Evolutionary conservation across 768 basidiomycete genomes (phyloP).

Genomic region (Leucocoprinus sp.): DNA sequence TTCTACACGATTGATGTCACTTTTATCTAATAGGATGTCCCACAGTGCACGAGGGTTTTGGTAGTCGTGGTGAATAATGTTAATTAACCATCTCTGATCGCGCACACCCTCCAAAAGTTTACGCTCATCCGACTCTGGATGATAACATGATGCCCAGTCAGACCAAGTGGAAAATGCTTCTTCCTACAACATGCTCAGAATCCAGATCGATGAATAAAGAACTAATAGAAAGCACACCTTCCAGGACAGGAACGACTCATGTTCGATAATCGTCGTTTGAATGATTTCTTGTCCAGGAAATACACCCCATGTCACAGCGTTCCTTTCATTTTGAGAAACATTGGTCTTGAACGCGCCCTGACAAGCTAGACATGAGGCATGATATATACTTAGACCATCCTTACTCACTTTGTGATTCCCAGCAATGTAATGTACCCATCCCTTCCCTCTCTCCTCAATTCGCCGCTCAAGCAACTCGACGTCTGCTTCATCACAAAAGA

Average conservation of each 20-base stretch:
- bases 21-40: slow-evolving; percentile 60
- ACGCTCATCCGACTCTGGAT: slow-evolving; percentile 65
- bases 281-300: slow-evolving; percentile 95
- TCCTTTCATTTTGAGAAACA: slow-evolving; percentile 67
- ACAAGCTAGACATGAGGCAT: not conserved
- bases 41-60: slow-evolving; percentile 73
- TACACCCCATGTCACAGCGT: slow-evolving; percentile 98
- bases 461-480: slow-evolving; percentile 52
- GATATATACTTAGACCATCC: slow-evolving; percentile 12
- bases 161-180: slow-evolving; percentile 96
- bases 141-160: slow-evolving; percentile 87
- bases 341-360: slow-evolving; percentile 80
- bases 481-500: slow-evolving; percentile 66
- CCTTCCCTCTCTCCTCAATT: slow-evolving; percentile 43
- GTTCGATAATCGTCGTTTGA: slow-evolving; percentile 95
- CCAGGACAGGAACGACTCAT: slow-evolving; percentile 92
- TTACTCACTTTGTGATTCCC: slow-evolving; percentile 61
- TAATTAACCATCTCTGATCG: slow-evolving; percentile 81
- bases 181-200: slow-evolving; percentile 43
- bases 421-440: slow-evolving; percentile 82
- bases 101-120: slow-evolving; percentile 63
- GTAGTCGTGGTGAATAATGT: slow-evolving; percentile 90
- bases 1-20: not conserved
- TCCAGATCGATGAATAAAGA: not conserved
- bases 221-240: slow-evolving; percentile 48